phyloP scores from a whole-genome alignment of 116 monocot species.

The Dioscorea cayenensis region DNA sequence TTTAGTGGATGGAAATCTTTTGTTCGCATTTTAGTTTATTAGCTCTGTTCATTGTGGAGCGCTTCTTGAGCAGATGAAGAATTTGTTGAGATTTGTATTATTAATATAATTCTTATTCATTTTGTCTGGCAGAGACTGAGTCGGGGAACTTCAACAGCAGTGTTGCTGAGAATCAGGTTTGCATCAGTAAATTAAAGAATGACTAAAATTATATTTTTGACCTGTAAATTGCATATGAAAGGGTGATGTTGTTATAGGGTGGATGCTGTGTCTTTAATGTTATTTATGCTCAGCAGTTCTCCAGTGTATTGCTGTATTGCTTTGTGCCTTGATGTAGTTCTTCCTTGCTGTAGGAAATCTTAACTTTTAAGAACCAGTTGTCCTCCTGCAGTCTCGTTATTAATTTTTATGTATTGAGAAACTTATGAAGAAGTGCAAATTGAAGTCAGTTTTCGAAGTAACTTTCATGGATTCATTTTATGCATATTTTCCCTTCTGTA shows the following conservation, averaged over 20 bases:
- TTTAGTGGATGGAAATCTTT: neutral
- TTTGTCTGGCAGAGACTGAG: constrained; percentile 65
- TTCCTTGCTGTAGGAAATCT: too few relatives aligned
- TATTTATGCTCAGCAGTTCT: too few relatives aligned
- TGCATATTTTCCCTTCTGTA: constrained; percentile 9
- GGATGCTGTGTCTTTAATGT: too few relatives aligned
- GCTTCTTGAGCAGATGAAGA: neutral
- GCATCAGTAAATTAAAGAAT: neutral
- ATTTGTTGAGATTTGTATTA: neutral
- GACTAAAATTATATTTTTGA: neutral
- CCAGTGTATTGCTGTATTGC: too few relatives aligned
- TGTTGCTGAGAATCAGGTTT: constrained; percentile 79
- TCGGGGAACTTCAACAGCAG: constrained; percentile 89
- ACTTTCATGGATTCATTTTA: neutral
- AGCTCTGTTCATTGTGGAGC: neutral
- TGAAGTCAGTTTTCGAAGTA: neutral
- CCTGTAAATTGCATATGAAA: neutral
- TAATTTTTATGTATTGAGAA: too few relatives aligned
- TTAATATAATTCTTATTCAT: neutral
- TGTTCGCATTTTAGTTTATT: neutral
- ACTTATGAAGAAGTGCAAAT: too few relatives aligned
- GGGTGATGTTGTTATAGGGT: neutral
- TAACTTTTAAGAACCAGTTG: too few relatives aligned
- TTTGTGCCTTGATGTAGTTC: too few relatives aligned
- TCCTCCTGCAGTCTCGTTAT: too few relatives aligned